Base-by-base conservation (phyloP, 73 alveolate species). In the Paramecium bursaria region DNA sequence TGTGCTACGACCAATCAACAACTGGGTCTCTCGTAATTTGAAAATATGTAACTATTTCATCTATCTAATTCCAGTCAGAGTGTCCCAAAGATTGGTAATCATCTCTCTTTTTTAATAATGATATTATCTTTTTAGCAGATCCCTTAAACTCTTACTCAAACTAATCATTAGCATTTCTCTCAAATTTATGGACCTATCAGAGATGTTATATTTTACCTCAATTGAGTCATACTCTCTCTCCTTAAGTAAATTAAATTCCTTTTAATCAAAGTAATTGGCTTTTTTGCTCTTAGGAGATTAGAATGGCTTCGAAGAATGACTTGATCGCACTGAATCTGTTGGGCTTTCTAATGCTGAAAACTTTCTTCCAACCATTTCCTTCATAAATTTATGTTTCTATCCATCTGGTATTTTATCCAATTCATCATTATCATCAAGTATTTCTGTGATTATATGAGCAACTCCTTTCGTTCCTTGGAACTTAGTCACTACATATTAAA, bases 231-330 rank as follows among this genome's bases (percentile, higher is more conserved):
- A 67, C 4, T 67, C 82, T 67, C 82, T 39, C 7, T 31, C 50
- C 1, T 14, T 42, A 2, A 35, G 30, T 13, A 42, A 39, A 7
- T 31, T 17, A 17, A 67, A 67, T 21, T 67, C 82, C 17, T 35
- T 17, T 10, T 67, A 1, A 15, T 67, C 82, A 42, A 67, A 67
- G 15, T 39, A 67, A 3, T 39, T 4, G 6, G 82, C 44, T 22
- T 31, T 35, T 67, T 47, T 3, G n/a, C 44, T 67, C 21, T 21
- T 67, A 1, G 82, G 82, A 67, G 60, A 39, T 67, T 31, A 15
- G 82, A 67, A 67, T 3, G 82, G 82, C 44, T 67, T 67, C 9
- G 82, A 67, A 39, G 82, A 67, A 13, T 67, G 46, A 1, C 60
- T 13, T 31, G 82, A 67, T 67, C 44, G 33, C 19, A 67, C 82